Evolutionary conservation across 2,329 filamentous ascomycete species (phyloP).

Genomic region (Calonectria fujianensis): DNA sequence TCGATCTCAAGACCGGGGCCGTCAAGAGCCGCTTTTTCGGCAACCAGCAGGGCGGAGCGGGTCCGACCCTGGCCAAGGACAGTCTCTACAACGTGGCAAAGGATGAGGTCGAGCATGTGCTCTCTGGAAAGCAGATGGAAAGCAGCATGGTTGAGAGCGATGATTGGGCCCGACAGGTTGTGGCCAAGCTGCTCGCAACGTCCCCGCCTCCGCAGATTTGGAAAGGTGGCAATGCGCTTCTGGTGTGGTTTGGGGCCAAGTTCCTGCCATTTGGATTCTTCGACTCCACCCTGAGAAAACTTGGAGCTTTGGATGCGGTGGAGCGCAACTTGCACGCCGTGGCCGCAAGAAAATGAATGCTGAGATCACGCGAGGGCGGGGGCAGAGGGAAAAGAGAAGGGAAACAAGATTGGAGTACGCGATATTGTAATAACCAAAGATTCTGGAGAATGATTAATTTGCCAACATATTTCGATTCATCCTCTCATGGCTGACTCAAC

Average conservation of each 20-base stretch:
- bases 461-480: neutral
- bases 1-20: slow-evolving; percentile 43
- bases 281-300: slow-evolving; percentile 3
- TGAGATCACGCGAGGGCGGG: neutral
- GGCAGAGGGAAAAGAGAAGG: neutral
- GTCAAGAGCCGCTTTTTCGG: slow-evolving; percentile 23
- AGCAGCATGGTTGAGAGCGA: slow-evolving; percentile 18
- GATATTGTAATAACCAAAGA: neutral
- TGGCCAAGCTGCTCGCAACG: slow-evolving; percentile 12
- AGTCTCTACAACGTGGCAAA: slow-evolving; percentile 32
- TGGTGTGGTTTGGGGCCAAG: slow-evolving; percentile 13
- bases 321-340: slow-evolving; percentile 6
- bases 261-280: slow-evolving; percentile 18
- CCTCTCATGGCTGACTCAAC: neutral
- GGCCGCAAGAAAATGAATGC: too few species aligned
- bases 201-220: slow-evolving; percentile 18
- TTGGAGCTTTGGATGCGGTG: slow-evolving; percentile 25
- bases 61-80: slow-evolving; percentile 6
- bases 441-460: neutral
- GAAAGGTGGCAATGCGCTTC: slow-evolving; percentile 24
- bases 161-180: slow-evolving; percentile 15
- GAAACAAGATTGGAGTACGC: neutral
- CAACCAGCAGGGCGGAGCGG: slow-evolving; percentile 19
- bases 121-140: slow-evolving; percentile 12
- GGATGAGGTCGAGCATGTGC: slow-evolving; percentile 13